A percentile compares a stretch with the other conserved stretches of the same genome.
phyloP scores from a whole-genome alignment of 768 basidiomycete species.

The Collybiopsis luxurians region DNA sequence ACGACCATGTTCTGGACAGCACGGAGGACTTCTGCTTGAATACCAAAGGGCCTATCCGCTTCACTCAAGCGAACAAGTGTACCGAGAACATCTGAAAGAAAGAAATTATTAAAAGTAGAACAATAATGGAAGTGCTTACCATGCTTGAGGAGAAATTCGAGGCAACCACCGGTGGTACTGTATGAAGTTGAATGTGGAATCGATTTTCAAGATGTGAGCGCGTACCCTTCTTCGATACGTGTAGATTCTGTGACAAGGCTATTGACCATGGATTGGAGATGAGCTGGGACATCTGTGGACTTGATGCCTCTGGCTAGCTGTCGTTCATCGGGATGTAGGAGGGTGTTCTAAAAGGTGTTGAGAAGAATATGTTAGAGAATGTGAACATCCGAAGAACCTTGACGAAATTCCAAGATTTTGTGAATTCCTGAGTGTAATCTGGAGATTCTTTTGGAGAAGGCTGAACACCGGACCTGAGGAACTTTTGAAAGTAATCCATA shows the following conservation, averaged over 20 bases:
- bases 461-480: slow-evolving; percentile 50
- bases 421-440: slow-evolving; percentile 74
- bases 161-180: slow-evolving; percentile 78
- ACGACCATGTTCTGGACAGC: slow-evolving; percentile 90
- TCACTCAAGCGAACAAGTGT: slow-evolving; percentile 86
- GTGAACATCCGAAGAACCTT: slow-evolving; percentile 38
- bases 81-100: slow-evolving; percentile 67
- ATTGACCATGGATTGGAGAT: slow-evolving; percentile 80
- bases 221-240: slow-evolving; percentile 80
- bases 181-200: not conserved
- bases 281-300: slow-evolving; percentile 76
- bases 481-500: slow-evolving; percentile 86
- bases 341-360: slow-evolving; percentile 55
- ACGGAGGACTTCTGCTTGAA: slow-evolving; percentile 85
- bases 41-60: slow-evolving; percentile 81
- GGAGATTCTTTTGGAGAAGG: slow-evolving; percentile 46
- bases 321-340: slow-evolving; percentile 87
- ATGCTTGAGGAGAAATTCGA: slow-evolving; percentile 90
- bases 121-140: slow-evolving; percentile 39
- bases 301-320: slow-evolving; percentile 79
- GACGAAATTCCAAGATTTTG: slow-evolving; percentile 70
- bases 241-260: slow-evolving; percentile 83
- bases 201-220: slow-evolving; percentile 14
- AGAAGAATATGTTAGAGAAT: not conserved
- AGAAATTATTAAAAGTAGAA: not conserved